Evolutionary conservation across 78 protist species (phyloP).

Genomic region (Dictyostelium purpureum): DNA sequence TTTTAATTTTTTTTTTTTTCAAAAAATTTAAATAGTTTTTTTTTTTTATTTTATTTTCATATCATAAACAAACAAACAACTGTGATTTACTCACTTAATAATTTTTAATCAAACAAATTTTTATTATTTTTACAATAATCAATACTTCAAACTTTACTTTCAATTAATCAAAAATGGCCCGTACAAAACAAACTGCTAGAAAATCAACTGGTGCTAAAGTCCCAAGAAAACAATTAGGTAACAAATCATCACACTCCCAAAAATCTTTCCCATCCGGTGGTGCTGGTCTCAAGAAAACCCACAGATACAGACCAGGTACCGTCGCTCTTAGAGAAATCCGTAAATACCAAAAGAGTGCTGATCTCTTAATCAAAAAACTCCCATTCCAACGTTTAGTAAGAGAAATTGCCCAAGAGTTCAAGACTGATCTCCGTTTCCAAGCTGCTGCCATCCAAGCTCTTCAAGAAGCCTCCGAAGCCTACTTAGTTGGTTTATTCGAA

Average conservation of each 20-base stretch:
- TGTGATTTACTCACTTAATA: neutral
- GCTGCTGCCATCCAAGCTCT: conserved; percentile 94
- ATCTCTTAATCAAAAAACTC: conserved; percentile 90
- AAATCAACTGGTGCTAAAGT: conserved; percentile 97
- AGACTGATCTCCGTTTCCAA: conserved; percentile 94
- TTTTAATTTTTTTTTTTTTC: too few species aligned
- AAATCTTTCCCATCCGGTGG: conserved; percentile 28
- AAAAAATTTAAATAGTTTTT: too few species aligned
- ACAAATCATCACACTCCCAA: conserved; percentile 91
- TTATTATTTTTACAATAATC: too few species aligned
- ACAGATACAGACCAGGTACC: conserved; percentile 95
- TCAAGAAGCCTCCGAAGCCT: conserved; percentile 97
- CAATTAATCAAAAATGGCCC: conserved; percentile 91
- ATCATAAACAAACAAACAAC: neutral
- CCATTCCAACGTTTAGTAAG: conserved; percentile 89
- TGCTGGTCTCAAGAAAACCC: conserved; percentile 88
- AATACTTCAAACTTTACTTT: neutral
- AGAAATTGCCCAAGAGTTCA: conserved; percentile 88
- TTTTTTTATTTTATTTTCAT: too few species aligned
- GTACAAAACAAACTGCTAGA: conserved; percentile 97
- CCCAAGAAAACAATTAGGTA: conserved; percentile 83
- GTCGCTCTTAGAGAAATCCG: conserved; percentile 97
- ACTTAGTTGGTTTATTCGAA: conserved; percentile 96
- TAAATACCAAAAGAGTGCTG: conserved; percentile 92
- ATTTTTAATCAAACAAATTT: neutral